Base-by-base conservation (phyloP, 768 basidiomycete species). In the Boletus pseudopeckii region DNA sequence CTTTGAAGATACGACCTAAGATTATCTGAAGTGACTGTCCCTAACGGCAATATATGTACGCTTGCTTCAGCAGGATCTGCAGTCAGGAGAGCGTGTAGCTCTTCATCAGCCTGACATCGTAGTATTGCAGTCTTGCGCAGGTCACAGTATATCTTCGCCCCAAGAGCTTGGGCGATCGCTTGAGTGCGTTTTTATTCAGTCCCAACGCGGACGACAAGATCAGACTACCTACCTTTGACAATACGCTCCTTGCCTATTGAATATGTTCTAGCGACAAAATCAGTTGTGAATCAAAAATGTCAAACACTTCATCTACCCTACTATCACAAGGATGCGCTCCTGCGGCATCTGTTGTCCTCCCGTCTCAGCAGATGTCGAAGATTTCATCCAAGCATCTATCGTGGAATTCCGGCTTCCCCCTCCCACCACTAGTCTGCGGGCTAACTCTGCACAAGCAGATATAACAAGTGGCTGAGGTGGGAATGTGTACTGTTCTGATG, bases 191-290 rank as follows among this genome's bases (percentile, higher is more conserved):
- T 14, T n/a, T 44, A 30, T 52, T 18, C 18, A 50, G 45, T 14
- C 24, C 14, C 5, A 48, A 32, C 22, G 48, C 36, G 15, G n/a
- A 53, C 4, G 15, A 38, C 9, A 45, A 14, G 18, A 52, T 20
- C 2, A 39, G 7, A 30, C 15, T 38, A 37, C 47, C 32, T 52
- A 91, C 92, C 93, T 81, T 98, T 97, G 38, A 97, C 94, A 38
- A 98, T 89, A 22, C 97, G 85, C 70, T 99, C 97, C 69, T 99
- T 99, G 38, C 97, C 97, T 45, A 98, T 92, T 0, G 92, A 92
- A 71, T 99, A 99, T 0, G 97, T 98, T 10, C 93, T 92, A 55
- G 38, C 50, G 42, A n/a, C 46, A 13, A 22, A 22, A 26, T 58
- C 26, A 60, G 48, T 13, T 17, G 20, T 20, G n/a, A 38, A 30